phyloP scores from a whole-genome alignment of 768 basidiomycete genomes.

The Auriscalpium orientale region DNA sequence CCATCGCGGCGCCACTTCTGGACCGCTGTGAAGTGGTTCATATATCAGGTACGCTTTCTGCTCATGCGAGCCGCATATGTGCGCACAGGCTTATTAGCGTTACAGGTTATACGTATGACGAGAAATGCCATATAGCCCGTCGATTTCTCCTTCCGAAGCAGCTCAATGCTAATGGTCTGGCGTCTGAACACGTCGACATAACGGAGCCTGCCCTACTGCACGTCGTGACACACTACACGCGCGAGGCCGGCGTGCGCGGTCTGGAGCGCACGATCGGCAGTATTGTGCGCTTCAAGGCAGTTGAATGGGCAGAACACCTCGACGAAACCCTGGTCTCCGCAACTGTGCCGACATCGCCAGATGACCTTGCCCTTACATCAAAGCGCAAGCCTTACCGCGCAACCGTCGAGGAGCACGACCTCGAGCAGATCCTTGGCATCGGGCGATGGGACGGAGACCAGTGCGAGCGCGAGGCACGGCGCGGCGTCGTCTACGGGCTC shows the following conservation, averaged over 20 bases:
- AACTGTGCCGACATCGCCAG: background rate
- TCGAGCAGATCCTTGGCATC: conserved; percentile 82
- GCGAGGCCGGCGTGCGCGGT: conserved; percentile 89
- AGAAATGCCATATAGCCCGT: conserved; percentile 85
- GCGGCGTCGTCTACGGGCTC: conserved; percentile 78
- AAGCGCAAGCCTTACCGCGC: conserved; percentile 40
- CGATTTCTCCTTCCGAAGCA: conserved; percentile 89
- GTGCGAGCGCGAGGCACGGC: conserved; percentile 60
- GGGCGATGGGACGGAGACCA: conserved; percentile 78
- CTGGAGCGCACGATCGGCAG: conserved; percentile 82
- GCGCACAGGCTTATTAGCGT: background rate
- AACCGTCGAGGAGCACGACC: conserved; percentile 56
- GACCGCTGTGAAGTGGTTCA: conserved; percentile 89
- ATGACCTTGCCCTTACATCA: conserved; percentile 3
- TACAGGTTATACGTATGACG: conserved; percentile 76
- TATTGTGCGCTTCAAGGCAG: conserved; percentile 88
- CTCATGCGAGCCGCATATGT: background rate
- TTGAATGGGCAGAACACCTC: conserved; percentile 75
- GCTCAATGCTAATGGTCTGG: conserved; percentile 67
- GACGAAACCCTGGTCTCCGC: conserved; percentile 26
- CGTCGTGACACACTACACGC: conserved; percentile 74
- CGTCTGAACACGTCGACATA: conserved; percentile 50
- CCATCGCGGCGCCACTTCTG: conserved; percentile 79
- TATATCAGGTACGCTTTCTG: conserved; percentile 46
- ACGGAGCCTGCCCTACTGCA: conserved; percentile 63